These are phyloP conservation scores for Exophiala spinifera DNA, from an alignment of 2,329 filamentous ascomycete genomes.

Conservation along the genomic window DNA sequence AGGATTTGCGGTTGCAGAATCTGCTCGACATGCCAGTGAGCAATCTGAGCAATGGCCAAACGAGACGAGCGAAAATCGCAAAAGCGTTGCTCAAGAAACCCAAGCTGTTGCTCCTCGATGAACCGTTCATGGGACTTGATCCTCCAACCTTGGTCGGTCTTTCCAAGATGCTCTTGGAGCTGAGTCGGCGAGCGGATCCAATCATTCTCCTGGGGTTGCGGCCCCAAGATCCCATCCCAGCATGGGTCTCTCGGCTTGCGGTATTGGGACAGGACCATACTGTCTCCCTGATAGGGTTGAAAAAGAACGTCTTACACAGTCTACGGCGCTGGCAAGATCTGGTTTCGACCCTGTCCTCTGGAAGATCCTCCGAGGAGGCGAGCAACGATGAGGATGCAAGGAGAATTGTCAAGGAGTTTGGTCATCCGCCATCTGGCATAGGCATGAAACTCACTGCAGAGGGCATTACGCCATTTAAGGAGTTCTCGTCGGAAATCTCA, in stretches of 20 bases:
- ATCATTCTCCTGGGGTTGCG: conserved; percentile 73
- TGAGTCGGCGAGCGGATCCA: conserved; percentile 66
- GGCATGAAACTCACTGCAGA: conserved; percentile 21
- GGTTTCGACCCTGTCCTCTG: neutral
- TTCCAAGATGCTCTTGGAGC: conserved; percentile 64
- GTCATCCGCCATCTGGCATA: conserved; percentile 20
- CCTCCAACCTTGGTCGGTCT: conserved; percentile 72
- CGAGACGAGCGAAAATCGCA: conserved; percentile 79
- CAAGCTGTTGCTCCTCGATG: conserved; percentile 80
- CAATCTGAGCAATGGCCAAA: conserved; percentile 92
- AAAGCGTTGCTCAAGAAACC: conserved; percentile 76
- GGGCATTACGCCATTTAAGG: conserved; percentile 16
- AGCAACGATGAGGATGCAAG: neutral
- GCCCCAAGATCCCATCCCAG: conserved; percentile 81
- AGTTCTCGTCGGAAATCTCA: neutral
- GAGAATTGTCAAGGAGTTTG: conserved; percentile 7
- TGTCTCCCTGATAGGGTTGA: conserved; percentile 64
- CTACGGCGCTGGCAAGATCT: conserved; percentile 22
- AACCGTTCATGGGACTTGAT: conserved; percentile 92
- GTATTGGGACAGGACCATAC: conserved; percentile 67
- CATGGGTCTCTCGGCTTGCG: conserved; percentile 84
- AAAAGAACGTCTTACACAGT: conserved; percentile 55
- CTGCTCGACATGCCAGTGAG: conserved; percentile 79
- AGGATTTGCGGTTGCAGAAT: conserved; percentile 64
- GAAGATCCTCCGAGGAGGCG: too few relatives aligned